Evolutionary conservation across 305 asterid genomes (phyloP).

Genomic region (Solanum chacoense): DNA sequence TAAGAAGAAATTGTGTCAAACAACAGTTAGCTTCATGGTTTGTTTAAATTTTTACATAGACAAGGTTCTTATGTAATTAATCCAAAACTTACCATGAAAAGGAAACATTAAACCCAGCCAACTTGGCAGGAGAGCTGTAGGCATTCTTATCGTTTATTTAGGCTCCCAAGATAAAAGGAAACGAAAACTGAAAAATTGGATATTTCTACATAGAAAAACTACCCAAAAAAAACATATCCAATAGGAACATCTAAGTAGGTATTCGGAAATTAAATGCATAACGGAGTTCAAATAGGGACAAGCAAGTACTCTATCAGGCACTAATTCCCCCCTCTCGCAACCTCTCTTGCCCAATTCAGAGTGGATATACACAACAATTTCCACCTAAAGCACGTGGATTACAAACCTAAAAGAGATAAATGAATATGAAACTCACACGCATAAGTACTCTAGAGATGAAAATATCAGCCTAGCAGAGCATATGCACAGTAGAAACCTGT

Average conservation of each 20-base stretch:
- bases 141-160: background rate
- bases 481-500: background rate
- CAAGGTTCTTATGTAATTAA: background rate
- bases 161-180: background rate
- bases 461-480: background rate
- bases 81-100: background rate
- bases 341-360: background rate
- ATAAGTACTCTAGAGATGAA: background rate
- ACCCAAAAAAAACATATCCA: background rate
- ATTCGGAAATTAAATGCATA: background rate
- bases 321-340: background rate
- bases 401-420: background rate
- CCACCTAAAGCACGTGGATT: background rate
- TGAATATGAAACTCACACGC: background rate
- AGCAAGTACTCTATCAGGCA: background rate
- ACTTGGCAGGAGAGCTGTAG: background rate
- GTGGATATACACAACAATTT: background rate
- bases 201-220: background rate
- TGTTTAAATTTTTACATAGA: background rate
- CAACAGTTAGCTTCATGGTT: background rate
- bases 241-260: background rate
- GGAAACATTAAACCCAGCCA: background rate
- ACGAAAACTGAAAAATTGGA: background rate
- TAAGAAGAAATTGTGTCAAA: background rate
- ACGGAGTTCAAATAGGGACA: background rate